phyloP scores from a whole-genome alignment of 331 rosid species.

The Rhamnella rubrinervis region DNA sequence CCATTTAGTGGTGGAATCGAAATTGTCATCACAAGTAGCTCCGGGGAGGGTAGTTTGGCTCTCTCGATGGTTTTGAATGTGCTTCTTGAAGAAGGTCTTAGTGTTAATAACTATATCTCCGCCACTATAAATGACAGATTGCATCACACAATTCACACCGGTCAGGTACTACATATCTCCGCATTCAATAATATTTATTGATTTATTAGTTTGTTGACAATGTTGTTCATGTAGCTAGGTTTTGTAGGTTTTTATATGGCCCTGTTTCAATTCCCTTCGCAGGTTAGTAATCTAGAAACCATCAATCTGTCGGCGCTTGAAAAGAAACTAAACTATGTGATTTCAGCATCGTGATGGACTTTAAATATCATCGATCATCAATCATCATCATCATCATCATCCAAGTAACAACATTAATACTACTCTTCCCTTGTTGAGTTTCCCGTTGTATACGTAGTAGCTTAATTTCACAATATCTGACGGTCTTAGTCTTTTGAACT shows the following conservation, averaged over 20 bases:
- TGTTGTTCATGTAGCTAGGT: no score
- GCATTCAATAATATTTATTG: no score
- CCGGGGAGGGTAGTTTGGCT: constrained; percentile 21
- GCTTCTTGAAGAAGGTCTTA: constrained; percentile 45
- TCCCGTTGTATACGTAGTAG: no score
- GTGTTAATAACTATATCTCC: constrained; percentile 39
- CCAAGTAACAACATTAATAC: no score
- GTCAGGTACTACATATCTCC: constrained; percentile 35
- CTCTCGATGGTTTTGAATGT: constrained; percentile 40
- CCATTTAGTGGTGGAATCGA: constrained; percentile 40
- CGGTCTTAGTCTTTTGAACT: no score
- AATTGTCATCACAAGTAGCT: constrained; percentile 31
- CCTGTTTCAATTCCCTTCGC: constrained; percentile 12
- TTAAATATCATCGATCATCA: background rate
- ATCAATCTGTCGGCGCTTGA: constrained; percentile 39
- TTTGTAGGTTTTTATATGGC: no score
- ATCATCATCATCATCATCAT: no score
- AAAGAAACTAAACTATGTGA: constrained; percentile 41
- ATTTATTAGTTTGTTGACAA: no score
- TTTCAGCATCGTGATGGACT: constrained; percentile 24
- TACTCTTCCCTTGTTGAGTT: no score
- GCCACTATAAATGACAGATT: constrained; percentile 44
- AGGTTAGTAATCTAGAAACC: constrained; percentile 39
- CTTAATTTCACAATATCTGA: no score
- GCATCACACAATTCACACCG: constrained; percentile 45